phyloP scores from a whole-genome alignment of 1,284 basidiomycete genomes.

The Tremellales sp. region DNA sequence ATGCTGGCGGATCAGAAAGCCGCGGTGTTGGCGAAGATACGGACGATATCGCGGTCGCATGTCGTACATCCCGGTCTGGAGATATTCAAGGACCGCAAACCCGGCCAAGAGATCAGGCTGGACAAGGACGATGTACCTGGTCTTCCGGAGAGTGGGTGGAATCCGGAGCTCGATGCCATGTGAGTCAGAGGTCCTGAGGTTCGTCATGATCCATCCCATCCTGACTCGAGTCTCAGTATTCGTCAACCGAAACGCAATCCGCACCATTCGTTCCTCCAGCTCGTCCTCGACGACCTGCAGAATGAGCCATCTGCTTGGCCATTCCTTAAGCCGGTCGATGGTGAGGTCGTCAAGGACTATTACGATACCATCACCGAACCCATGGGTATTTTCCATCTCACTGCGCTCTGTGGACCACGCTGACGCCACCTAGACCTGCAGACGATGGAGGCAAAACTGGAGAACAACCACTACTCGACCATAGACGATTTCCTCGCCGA shows the following conservation, averaged over 20 bases:
- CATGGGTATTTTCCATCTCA: constrained; percentile 65
- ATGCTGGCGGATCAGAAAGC: constrained; percentile 81
- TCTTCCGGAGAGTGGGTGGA: constrained; percentile 87
- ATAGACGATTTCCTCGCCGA: constrained; percentile 77
- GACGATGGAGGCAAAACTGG: constrained; percentile 91
- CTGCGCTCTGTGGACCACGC: no score
- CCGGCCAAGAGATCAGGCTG: constrained; percentile 36
- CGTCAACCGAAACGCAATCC: constrained; percentile 57
- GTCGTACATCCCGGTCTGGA: constrained; percentile 78
- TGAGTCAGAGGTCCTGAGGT: constrained; percentile 47
- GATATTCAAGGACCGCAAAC: constrained; percentile 61
- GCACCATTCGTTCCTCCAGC: constrained; percentile 67
- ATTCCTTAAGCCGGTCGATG: constrained; percentile 59
- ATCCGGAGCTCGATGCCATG: constrained; percentile 74
- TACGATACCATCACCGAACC: constrained; percentile 85
- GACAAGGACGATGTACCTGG: constrained; percentile 70
- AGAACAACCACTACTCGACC: constrained; percentile 66
- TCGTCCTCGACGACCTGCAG: constrained; percentile 76
- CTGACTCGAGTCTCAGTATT: constrained; percentile 34
- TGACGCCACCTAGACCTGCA: constrained; percentile 62
- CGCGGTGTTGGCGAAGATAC: constrained; percentile 82
- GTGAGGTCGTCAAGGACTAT: constrained; percentile 82
- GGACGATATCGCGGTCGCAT: constrained; percentile 80
- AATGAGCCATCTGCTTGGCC: constrained; percentile 83
- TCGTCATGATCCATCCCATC: background rate